These are phyloP conservation scores for Boletellus sp. DNA, from an alignment of 1,284 basidiomycete species.

Conservation along the genomic window DNA sequence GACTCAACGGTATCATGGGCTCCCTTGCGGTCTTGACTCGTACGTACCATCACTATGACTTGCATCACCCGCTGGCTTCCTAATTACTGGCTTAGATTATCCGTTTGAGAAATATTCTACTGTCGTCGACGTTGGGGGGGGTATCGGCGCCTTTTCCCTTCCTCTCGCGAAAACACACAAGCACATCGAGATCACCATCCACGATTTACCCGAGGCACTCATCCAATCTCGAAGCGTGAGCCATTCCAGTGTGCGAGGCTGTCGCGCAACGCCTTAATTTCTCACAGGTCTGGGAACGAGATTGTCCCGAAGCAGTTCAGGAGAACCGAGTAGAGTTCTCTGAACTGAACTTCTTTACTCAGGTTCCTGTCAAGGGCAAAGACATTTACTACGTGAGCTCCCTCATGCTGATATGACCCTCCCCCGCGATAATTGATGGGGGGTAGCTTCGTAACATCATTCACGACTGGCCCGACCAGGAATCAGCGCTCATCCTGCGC, in stretches of 20 bases:
- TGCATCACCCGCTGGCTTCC: not conserved
- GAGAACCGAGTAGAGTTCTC: slow-evolving; percentile 26
- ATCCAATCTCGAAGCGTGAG: slow-evolving; percentile 23
- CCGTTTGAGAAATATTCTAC: slow-evolving; percentile 27
- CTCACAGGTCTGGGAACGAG: slow-evolving; percentile 21
- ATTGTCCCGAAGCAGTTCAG: slow-evolving; percentile 24
- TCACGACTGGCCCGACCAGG: slow-evolving; percentile 31
- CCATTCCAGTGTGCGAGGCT: not conserved
- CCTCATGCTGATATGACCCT: too few species aligned
- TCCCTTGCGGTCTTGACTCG: slow-evolving; percentile 26
- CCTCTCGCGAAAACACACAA: slow-evolving; percentile 25
- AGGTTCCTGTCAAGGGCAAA: slow-evolving; percentile 24
- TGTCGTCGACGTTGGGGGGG: slow-evolving; percentile 34
- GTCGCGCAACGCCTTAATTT: not conserved
- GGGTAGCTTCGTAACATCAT: slow-evolving; percentile 29
- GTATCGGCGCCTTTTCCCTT: slow-evolving; percentile 31
- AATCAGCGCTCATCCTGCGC: slow-evolving; percentile 23
- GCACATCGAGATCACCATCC: slow-evolving; percentile 29
- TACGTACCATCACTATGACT: slow-evolving; percentile 5
- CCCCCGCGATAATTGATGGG: not conserved
- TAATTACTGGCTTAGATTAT: slow-evolving; percentile 17
- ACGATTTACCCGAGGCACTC: slow-evolving; percentile 28
- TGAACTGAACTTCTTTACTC: slow-evolving; percentile 30
- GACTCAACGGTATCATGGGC: slow-evolving; percentile 23
- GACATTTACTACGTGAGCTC: slow-evolving; percentile 33